These are phyloP conservation scores for Fusarium globosum DNA, from an alignment of 2,329 filamentous ascomycete species.

Conservation along the genomic window DNA sequence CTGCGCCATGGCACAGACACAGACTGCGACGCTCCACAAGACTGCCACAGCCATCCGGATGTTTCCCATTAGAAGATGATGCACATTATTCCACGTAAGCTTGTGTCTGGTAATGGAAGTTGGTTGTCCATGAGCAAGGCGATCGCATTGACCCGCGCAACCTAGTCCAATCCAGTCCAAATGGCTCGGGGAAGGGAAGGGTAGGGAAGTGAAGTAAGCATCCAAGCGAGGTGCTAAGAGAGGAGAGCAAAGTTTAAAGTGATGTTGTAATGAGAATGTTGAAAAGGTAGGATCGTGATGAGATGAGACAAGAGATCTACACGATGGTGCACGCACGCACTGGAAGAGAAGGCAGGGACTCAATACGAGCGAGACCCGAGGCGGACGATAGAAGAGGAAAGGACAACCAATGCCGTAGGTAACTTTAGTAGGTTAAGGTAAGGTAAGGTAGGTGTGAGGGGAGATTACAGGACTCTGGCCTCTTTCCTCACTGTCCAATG, in stretches of 20 bases:
- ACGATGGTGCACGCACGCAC: background rate
- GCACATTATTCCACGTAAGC: slow-evolving; percentile 22
- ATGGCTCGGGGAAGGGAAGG: background rate
- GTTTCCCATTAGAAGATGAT: slow-evolving; percentile 16
- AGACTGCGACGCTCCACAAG: slow-evolving; percentile 2
- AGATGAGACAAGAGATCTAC: slow-evolving; percentile 26
- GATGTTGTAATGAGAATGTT: background rate
- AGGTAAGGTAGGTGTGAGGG: slow-evolving; percentile 4
- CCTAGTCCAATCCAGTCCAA: background rate
- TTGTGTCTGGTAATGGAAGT: background rate
- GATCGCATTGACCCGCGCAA: slow-evolving; percentile 9
- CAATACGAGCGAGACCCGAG: slow-evolving; percentile 23
- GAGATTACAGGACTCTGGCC: slow-evolving; percentile 41
- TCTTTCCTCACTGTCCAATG: slow-evolving; percentile 13
- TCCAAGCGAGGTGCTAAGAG: slow-evolving; percentile 33
- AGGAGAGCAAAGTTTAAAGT: slow-evolving; percentile 15
- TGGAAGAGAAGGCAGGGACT: slow-evolving; percentile 1
- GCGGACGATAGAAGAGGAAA: slow-evolving; percentile 10
- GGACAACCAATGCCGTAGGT: slow-evolving; percentile 1
- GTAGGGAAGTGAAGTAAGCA: background rate
- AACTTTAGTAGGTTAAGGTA: background rate
- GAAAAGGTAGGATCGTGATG: slow-evolving; percentile 8
- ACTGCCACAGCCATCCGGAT: slow-evolving; percentile 18
- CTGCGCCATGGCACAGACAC: slow-evolving; percentile 37
- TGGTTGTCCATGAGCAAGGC: slow-evolving; percentile 2